These are phyloP conservation scores for Venturia effusa DNA, from an alignment of 2,329 filamentous ascomycete genomes.

Conservation along the genomic window DNA sequence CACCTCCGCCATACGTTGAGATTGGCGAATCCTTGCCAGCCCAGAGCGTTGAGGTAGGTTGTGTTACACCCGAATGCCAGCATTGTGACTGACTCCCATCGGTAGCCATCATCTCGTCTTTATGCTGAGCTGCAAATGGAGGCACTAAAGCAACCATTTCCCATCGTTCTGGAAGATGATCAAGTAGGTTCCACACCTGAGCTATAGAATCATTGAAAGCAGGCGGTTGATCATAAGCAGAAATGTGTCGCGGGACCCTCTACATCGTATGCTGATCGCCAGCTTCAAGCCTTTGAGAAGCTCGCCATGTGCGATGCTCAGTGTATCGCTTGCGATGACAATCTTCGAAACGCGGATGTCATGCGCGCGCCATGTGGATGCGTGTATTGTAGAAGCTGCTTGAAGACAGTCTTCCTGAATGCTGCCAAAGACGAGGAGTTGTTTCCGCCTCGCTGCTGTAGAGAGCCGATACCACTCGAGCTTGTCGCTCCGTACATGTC, in stretches of 20 bases:
- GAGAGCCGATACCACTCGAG: constrained; percentile 14
- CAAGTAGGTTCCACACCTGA: neutral
- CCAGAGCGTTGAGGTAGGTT: neutral
- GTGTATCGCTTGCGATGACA: constrained; percentile 1
- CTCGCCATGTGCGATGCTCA: neutral
- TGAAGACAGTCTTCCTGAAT: constrained; percentile 15
- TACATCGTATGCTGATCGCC: neutral
- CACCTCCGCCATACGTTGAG: neutral
- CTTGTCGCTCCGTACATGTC: neutral
- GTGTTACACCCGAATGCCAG: neutral
- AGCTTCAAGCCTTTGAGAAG: neutral
- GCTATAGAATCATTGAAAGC: neutral
- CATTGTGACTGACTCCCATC: no score
- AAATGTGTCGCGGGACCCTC: neutral
- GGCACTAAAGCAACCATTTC: neutral
- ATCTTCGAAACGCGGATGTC: neutral
- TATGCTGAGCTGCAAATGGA: neutral
- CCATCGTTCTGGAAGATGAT: neutral
- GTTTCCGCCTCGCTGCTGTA: constrained; percentile 20
- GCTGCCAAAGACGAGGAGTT: constrained; percentile 15
- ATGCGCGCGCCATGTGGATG: constrained; percentile 13
- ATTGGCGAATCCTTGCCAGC: neutral
- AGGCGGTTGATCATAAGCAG: neutral
- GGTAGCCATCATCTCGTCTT: neutral
- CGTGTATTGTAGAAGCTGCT: constrained; percentile 18